Evolutionary conservation across 306 rosid genomes (phyloP).

Genomic region (Quercus dentata): DNA sequence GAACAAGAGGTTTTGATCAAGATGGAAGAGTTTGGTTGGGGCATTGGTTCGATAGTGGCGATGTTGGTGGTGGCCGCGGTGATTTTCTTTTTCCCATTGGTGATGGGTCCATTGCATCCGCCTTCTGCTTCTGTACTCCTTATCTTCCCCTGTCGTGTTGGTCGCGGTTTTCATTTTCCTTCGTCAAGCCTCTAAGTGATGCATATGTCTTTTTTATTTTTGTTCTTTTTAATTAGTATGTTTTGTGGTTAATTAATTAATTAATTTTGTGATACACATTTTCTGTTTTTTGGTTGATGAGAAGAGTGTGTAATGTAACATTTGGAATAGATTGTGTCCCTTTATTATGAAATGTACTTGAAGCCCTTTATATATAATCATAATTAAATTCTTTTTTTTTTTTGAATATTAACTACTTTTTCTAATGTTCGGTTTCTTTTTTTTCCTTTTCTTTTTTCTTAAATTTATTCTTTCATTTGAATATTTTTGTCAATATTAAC

Average conservation of each 20-base stretch:
- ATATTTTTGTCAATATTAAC: too few relatives aligned
- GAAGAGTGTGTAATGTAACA: too few relatives aligned
- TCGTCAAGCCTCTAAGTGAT: not conserved
- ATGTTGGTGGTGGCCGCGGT: constrained; percentile 12
- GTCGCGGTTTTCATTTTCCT: constrained; percentile 1
- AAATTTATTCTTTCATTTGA: too few relatives aligned
- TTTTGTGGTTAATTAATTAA: too few relatives aligned
- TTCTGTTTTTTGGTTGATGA: not conserved
- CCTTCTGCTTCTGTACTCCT: constrained; percentile 9
- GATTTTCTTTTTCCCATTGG: constrained; percentile 13
- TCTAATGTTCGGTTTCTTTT: not conserved
- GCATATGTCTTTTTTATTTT: not conserved
- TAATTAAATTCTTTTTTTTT: too few relatives aligned
- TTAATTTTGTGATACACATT: not conserved
- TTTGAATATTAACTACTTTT: not conserved
- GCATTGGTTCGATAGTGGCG: not conserved
- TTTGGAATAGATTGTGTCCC: too few relatives aligned
- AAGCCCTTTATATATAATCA: too few relatives aligned
- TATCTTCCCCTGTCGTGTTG: not conserved
- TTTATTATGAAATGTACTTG: too few relatives aligned
- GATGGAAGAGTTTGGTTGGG: not conserved
- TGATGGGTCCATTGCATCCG: constrained; percentile 15
- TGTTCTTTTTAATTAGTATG: too few relatives aligned
- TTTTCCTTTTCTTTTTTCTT: not conserved
- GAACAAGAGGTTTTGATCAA: not conserved